A percentile compares a stretch with the other conserved stretches of the same genome.
These are phyloP conservation scores for Alternaria triticina DNA, from an alignment of 2,329 filamentous ascomycete genomes.

Conservation along the genomic window DNA sequence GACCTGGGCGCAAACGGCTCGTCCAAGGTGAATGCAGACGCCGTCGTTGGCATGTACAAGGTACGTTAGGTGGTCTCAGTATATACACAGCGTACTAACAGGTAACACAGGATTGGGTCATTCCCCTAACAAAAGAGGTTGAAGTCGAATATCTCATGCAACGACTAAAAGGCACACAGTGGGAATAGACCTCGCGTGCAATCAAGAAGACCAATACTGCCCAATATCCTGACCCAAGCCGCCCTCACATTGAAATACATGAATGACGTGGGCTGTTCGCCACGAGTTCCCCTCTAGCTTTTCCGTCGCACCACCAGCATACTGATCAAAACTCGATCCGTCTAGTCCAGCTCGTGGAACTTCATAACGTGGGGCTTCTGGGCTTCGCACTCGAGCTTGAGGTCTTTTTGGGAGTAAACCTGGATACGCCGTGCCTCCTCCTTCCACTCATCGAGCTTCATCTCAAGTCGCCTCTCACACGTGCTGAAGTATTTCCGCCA, in stretches of 20 bases:
- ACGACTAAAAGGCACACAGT: slow-evolving; percentile 67
- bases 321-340: too few relatives aligned
- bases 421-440: neutral
- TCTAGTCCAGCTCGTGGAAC: neutral
- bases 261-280: neutral
- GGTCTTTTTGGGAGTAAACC: neutral
- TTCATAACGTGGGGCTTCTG: neutral
- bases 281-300: neutral
- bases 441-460: neutral
- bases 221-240: neutral
- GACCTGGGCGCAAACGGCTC: slow-evolving; percentile 64
- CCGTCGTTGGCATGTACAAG: slow-evolving; percentile 56
- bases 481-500: neutral
- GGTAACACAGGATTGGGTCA: slow-evolving; percentile 72
- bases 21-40: slow-evolving; percentile 89
- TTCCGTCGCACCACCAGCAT: neutral
- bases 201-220: neutral
- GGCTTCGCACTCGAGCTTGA: neutral
- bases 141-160: slow-evolving; percentile 99
- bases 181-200: slow-evolving; percentile 45
- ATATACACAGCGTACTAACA: neutral
- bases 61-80: slow-evolving; percentile 8
- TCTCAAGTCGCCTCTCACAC: neutral
- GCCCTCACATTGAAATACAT: neutral
- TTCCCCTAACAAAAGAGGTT: slow-evolving; percentile 96